Evolutionary conservation across 805 yeast species (phyloP), one percentile per base, ranked within the genome.

Genomic region (Tetrapisispora fleetii): DNA sequence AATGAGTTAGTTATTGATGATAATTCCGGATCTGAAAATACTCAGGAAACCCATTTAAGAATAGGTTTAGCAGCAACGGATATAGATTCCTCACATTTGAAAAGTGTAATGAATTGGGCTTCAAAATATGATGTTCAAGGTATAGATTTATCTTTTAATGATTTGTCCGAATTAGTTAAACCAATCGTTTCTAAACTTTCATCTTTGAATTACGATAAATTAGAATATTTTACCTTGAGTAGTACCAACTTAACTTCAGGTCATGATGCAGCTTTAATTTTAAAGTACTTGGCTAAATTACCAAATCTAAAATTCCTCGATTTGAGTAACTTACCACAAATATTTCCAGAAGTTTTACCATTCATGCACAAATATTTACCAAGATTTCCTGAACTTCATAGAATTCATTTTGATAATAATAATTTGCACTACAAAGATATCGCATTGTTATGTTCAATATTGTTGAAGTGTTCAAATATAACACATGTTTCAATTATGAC

Each of bases 121-220:
- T 58, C 68, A 45, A 63, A 56, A 19, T 62, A 53, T 44, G 62
- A 51, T 64, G 65, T 63, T 58, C 68, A 56, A 53, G 96, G 96
- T 3, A 64, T 90, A 6, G 96, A 89, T 69, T 58, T 90, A 19
- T 95, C 95, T 3, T 90, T 83, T 59, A 90, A 90, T 61, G 90
- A 86, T 60, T 66, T 84, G 36, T 58, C 61, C 17, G 55, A 62
- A 13, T 41, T 63, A 48, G 60, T 61, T 50, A 65, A 58, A 44
- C 56, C 57, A 11, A 58, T 59, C 35, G 59, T 55, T 19, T 56
- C 56, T 13, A 58, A 52, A 43, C 47, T 64, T 1, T 53, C 62
- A 1, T 27, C 54, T 2, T 46, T 57, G 35, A 40, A 49, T 18
- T 58, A 43, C 28, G 50, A 50, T 3, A 48, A 68, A 18, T 56